These are phyloP conservation scores for Trypanosoma mega DNA, from an alignment of 208 protist species.

Conservation along the genomic window DNA sequence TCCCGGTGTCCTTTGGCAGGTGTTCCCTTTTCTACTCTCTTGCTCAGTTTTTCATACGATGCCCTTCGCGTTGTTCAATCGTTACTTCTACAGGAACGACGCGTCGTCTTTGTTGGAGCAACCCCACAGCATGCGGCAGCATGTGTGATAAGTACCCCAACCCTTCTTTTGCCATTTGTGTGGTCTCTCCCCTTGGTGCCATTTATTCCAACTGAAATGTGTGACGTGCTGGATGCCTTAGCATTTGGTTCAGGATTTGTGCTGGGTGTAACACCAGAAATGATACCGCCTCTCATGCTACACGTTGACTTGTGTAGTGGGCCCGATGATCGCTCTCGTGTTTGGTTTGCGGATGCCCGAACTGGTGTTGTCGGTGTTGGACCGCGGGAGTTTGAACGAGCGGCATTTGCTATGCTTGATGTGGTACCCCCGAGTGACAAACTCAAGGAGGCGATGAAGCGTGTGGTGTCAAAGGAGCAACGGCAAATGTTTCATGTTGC, in stretches of 20 bases:
- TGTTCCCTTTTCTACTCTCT: constrained; percentile 44
- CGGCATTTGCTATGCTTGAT: constrained; percentile 30
- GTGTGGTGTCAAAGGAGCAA: constrained; percentile 29
- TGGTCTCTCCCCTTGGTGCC: constrained; percentile 66
- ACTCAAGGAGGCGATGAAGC: constrained; percentile 39
- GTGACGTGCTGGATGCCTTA: constrained; percentile 13
- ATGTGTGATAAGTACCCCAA: constrained; percentile 60
- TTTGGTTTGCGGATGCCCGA: constrained; percentile 76
- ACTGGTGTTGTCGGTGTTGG: constrained; percentile 55
- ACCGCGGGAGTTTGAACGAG: constrained; percentile 10
- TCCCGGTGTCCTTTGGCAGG: constrained; percentile 45
- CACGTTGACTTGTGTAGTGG: constrained; percentile 14
- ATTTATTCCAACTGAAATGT: constrained; percentile 42
- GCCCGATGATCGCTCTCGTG: constrained; percentile 7
- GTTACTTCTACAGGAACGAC: constrained; percentile 56
- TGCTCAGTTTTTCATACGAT: constrained; percentile 68
- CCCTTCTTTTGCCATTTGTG: constrained; percentile 52
- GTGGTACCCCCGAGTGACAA: constrained; percentile 40
- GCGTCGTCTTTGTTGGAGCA: constrained; percentile 64
- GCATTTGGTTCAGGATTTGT: constrained; percentile 33
- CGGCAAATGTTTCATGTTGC: constrained; percentile 33
- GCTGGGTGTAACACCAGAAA: constrained; percentile 56
- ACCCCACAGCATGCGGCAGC: constrained; percentile 77
- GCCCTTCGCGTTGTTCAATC: constrained; percentile 68
- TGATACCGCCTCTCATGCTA: constrained; percentile 58